Evolutionary conservation across 2,329 filamentous ascomycete species (phyloP).

Genomic region (Thelonectria blattea): DNA sequence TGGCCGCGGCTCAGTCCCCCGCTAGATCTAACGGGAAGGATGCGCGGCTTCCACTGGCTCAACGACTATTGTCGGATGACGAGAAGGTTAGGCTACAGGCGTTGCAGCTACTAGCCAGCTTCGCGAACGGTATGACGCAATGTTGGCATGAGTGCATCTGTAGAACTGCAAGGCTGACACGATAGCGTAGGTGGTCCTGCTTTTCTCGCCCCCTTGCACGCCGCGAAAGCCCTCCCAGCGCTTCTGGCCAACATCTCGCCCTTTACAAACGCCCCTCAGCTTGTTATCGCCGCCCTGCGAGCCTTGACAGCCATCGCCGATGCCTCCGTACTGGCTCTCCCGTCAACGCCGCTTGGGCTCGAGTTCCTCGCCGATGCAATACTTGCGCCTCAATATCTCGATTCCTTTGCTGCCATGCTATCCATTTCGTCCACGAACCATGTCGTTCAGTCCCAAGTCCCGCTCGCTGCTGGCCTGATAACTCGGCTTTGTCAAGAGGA

Average conservation of each 20-base stretch:
- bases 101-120: slow-evolving; percentile 82
- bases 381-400: slow-evolving; percentile 67
- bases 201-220: slow-evolving; percentile 77
- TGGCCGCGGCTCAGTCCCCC: slow-evolving; percentile 45
- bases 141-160: neutral
- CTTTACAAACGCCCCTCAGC: slow-evolving; percentile 64
- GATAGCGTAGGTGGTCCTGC: slow-evolving; percentile 71
- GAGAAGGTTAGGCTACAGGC: slow-evolving; percentile 76
- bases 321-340: slow-evolving; percentile 63
- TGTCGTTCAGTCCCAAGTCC: slow-evolving; percentile 66
- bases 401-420: slow-evolving; percentile 70
- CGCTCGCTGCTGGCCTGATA: slow-evolving; percentile 63
- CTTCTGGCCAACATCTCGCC: slow-evolving; percentile 75
- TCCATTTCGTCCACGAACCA: slow-evolving; percentile 59
- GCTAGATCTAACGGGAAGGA: slow-evolving; percentile 50
- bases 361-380: slow-evolving; percentile 66
- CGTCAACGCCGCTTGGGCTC: slow-evolving; percentile 55
- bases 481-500: slow-evolving; percentile 70
- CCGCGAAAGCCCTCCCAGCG: slow-evolving; percentile 70
- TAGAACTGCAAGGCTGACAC: slow-evolving; percentile 20
- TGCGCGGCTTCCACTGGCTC: slow-evolving; percentile 41
- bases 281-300: slow-evolving; percentile 76
- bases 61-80: slow-evolving; percentile 59
- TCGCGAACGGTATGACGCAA: slow-evolving; percentile 73
- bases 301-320: slow-evolving; percentile 75